phyloP scores from a whole-genome alignment of 768 basidiomycete species.

The Trametes gibbosa region DNA sequence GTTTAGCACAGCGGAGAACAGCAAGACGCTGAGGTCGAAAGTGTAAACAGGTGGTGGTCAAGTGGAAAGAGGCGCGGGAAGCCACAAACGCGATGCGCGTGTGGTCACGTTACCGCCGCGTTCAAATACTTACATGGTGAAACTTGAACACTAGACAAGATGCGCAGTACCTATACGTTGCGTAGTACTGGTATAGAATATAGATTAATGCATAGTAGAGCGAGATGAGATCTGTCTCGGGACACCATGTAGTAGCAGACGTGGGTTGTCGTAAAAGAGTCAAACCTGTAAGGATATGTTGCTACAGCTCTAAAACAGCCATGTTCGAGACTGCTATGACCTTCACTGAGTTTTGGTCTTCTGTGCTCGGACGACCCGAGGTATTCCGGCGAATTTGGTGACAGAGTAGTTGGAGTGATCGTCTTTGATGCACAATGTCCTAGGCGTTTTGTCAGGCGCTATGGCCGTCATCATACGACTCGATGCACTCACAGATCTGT shows the following conservation, averaged over 20 bases:
- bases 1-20: not conserved
- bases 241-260: not conserved
- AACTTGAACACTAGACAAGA: too few relatives aligned
- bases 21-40: not conserved
- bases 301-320: not conserved
- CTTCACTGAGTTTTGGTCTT: slow-evolving; percentile 17
- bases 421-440: slow-evolving; percentile 62
- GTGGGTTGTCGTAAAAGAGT: not conserved
- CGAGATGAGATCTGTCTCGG: not conserved
- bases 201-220: too few relatives aligned
- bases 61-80: not conserved
- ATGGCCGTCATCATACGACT: not conserved
- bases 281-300: not conserved
- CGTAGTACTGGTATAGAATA: not conserved
- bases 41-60: not conserved
- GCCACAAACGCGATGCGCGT: slow-evolving; percentile 12
- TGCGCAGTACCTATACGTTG: too few relatives aligned
- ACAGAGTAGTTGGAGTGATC: slow-evolving; percentile 49
- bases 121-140: too few relatives aligned
- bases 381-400: slow-evolving; percentile 43
- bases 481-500: slow-evolving; percentile 26
- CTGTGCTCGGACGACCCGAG: slow-evolving; percentile 28
- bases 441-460: slow-evolving; percentile 24
- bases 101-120: slow-evolving; percentile 4
- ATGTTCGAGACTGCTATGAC: too few relatives aligned